Evolutionary conservation across 192 early-diverging fungal species (phyloP).

Genomic region (Linnemannia zychae): DNA sequence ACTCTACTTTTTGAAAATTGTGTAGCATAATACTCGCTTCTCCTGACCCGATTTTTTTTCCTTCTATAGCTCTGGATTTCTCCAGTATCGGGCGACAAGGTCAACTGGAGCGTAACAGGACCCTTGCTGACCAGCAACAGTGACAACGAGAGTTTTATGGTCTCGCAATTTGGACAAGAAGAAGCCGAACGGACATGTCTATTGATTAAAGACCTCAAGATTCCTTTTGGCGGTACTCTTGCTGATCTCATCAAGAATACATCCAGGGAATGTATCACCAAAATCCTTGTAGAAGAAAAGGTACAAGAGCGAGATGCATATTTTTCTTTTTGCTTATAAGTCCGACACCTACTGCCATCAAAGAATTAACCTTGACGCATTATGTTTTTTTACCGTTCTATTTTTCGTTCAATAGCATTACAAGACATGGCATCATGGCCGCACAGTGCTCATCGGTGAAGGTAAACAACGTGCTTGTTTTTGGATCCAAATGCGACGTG

Average conservation of each 20-base stretch:
- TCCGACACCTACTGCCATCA: not conserved
- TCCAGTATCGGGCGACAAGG: not conserved
- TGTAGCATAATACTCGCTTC: no score
- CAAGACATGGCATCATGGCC: constrained; percentile 29
- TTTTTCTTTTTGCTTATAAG: not conserved
- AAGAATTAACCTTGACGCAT: not conserved
- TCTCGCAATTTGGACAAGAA: constrained; percentile 22
- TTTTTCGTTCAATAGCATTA: constrained; percentile 12
- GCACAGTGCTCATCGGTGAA: constrained; percentile 28
- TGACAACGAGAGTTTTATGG: constrained; percentile 7
- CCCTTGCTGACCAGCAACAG: not conserved
- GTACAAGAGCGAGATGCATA: no score
- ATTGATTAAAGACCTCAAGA: constrained; percentile 22
- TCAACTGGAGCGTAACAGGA: constrained; percentile 20
- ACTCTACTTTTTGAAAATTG: not conserved
- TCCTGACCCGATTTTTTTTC: not conserved
- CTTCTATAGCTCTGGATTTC: constrained; percentile 15
- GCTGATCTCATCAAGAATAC: constrained; percentile 11
- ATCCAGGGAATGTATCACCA: constrained; percentile 12
- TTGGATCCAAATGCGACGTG: no score
- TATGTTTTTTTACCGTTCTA: not conserved
- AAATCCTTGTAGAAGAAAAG: constrained; percentile 22
- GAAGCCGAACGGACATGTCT: constrained; percentile 6
- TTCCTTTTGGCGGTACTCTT: constrained; percentile 18
- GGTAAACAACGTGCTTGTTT: not conserved